Base-by-base conservation (phyloP, 1,139 yeast species). In the Suhomyces kunorum region DNA sequence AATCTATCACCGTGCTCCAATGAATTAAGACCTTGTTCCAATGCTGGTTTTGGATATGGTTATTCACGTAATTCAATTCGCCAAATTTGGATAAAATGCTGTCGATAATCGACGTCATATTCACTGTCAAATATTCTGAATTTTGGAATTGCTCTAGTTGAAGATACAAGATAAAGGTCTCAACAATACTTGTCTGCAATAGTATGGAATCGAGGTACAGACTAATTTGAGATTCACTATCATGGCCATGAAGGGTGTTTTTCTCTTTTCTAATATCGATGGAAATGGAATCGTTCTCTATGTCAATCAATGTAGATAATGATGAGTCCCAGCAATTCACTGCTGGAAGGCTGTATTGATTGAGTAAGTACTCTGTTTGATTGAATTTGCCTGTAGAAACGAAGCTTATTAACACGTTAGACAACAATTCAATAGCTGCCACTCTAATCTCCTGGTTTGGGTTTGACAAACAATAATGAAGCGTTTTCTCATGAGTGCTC, bases 131-230 rank as follows among this genome's bases (percentile, higher is more conserved):
- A 40, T 50, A 72, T 20, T 70, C 75, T 0, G 64, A 54, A 40
- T 68, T 63, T 47, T 71, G 76, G 40, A 71, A 66, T 46, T 66
- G 74, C 46, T 70, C 73, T 22, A 73, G 55, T 49, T 72, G 77
- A 27, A 69, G 51, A 48, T 68, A 71, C 24, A 68, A 55, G 2
- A 71, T 55, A 16, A 71, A 42, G 0, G 71, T 46, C 44, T 71
- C 74, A 8, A 62, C 55, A 2, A 66, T 47, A 12, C 74, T 68
- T 2, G 64, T 50, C 44, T 70, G 72, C 15, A 49, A 48, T 25
- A 68, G 51, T 11, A 55, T 46, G 9, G 48, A 40, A 26, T 58
- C 59, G 1, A 61, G 49, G 35, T 52, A 51, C 1, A 52, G 29
- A 14, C 55, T 47, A n/a, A 63, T 59, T 8, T 54, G 49, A 7